phyloP scores from a whole-genome alignment of 2,329 filamentous ascomycete species.

The Epichloe typhina region DNA sequence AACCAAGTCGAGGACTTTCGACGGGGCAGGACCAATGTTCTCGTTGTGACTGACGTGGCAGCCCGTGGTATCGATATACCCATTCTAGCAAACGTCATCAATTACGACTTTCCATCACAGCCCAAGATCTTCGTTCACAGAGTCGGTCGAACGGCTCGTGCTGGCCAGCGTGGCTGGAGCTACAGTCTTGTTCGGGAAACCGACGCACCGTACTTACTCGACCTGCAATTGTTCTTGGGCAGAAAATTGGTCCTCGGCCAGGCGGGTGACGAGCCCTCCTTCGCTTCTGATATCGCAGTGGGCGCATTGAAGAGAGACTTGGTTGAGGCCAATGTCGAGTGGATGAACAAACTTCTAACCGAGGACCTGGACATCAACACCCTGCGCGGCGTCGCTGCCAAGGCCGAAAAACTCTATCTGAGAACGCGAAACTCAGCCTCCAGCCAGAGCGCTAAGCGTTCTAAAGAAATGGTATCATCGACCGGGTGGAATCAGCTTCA shows the following conservation, averaged over 20 bases:
- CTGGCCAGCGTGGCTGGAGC: constrained; percentile 84
- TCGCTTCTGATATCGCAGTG: constrained; percentile 70
- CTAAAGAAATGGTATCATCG: constrained; percentile 61
- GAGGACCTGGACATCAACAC: constrained; percentile 62
- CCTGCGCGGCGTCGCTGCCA: constrained; percentile 61
- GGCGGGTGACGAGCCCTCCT: constrained; percentile 50
- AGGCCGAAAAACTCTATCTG: constrained; percentile 88
- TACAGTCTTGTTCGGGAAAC: constrained; percentile 83
- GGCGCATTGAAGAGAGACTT: constrained; percentile 61
- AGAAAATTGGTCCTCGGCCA: constrained; percentile 67
- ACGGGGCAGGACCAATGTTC: constrained; percentile 68
- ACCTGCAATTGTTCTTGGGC: constrained; percentile 90
- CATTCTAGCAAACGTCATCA: constrained; percentile 90
- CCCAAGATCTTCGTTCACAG: constrained; percentile 95
- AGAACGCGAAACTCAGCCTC: constrained; percentile 85
- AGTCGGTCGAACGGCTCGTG: constrained; percentile 89
- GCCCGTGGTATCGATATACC: constrained; percentile 97
- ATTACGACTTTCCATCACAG: constrained; percentile 95
- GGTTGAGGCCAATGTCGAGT: constrained; percentile 67
- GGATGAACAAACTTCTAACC: constrained; percentile 63
- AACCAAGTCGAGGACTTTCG: constrained; percentile 88
- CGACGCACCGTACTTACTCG: constrained; percentile 83
- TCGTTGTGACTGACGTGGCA: constrained; percentile 94
- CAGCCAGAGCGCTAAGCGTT: constrained; percentile 74
- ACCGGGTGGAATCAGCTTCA: constrained; percentile 64